A percentile compares a stretch with the other conserved stretches of the same genome.
These are phyloP conservation scores for Auriscalpium orientale DNA, from an alignment of 768 basidiomycete genomes.

Conservation along the genomic window DNA sequence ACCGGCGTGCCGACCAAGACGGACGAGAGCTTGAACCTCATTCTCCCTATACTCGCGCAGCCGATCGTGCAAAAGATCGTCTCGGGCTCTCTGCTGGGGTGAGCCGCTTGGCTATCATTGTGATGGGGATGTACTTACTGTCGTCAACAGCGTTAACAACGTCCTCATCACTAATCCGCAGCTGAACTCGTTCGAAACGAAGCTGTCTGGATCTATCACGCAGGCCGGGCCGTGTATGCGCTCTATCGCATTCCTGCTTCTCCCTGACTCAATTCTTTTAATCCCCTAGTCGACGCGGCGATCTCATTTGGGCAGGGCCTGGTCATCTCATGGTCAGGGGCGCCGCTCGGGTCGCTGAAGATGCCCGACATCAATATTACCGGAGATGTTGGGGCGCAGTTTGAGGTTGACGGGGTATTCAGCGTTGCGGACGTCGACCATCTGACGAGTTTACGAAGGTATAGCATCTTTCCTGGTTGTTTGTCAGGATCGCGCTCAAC, in stretches of 20 bases:
- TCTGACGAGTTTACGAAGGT: conserved; percentile 61
- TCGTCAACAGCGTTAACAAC: conserved; percentile 38
- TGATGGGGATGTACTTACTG: not conserved
- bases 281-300: conserved; percentile 48
- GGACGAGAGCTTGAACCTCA: conserved; percentile 51
- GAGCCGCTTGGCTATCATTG: conserved; percentile 6
- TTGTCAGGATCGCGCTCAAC: not conserved
- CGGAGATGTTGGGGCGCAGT: conserved; percentile 56
- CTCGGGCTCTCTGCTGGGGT: conserved; percentile 49
- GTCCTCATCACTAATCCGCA: conserved; percentile 55
- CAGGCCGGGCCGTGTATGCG: conserved; percentile 67
- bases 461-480: not conserved
- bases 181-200: conserved; percentile 49
- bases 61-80: conserved; percentile 74
- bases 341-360: conserved; percentile 48
- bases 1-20: conserved; percentile 47
- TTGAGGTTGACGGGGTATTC: conserved; percentile 49
- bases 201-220: conserved; percentile 52
- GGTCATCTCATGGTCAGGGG: conserved; percentile 51
- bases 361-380: conserved; percentile 52
- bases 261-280: not conserved
- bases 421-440: conserved; percentile 48
- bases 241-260: not conserved
- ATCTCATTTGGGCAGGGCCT: conserved; percentile 61
- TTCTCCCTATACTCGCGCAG: conserved; percentile 61